A percentile compares a stretch with the other conserved stretches of the same genome.
Conservation (phyloP, 805 yeast species). For the Hanseniaspora hatyaiensis region DNA sequence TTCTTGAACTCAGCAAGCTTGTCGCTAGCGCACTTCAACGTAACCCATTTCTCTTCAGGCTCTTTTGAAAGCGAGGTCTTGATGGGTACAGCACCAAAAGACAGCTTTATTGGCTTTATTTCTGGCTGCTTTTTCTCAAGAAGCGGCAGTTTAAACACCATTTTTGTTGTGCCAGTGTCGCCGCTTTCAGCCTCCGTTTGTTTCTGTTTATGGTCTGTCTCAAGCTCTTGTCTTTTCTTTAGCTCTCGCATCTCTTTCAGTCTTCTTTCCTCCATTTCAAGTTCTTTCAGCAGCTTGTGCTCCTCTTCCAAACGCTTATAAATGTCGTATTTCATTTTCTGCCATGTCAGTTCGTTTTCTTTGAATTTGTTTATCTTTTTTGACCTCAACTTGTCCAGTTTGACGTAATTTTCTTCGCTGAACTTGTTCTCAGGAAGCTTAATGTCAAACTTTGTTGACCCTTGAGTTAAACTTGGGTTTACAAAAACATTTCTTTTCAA, state of each 20-base stretch:
- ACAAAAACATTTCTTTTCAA: constrained; percentile 8
- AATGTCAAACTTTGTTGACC: neutral
- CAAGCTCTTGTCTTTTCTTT: constrained; percentile 2
- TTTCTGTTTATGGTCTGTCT: neutral
- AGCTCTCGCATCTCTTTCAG: constrained; percentile 6
- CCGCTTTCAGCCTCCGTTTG: neutral
- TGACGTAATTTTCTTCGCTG: constrained; percentile 2
- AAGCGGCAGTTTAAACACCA: constrained; percentile 7
- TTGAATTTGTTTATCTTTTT: constrained; percentile 13
- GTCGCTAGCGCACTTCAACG: neutral
- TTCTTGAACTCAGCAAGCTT: neutral
- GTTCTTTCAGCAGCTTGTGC: constrained; percentile 1
- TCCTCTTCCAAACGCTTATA: constrained; percentile 2
- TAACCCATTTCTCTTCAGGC: constrained; percentile 2
- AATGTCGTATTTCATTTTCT: constrained; percentile 8
- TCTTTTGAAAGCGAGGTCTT: neutral
- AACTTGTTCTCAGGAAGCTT: constrained; percentile 7
- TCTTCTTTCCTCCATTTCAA: constrained; percentile 13
- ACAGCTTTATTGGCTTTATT: neutral
- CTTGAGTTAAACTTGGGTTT: neutral
- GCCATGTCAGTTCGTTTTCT: constrained; percentile 13
- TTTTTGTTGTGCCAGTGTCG: neutral
- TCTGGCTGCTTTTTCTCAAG: neutral
- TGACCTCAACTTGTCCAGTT: neutral
- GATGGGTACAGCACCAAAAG: neutral